Percentiles rank a stretch among this genome's conserved stretches.
Evolutionary conservation across 2,329 filamentous ascomycete species (phyloP).

Genomic region (Fusarium burgessii): DNA sequence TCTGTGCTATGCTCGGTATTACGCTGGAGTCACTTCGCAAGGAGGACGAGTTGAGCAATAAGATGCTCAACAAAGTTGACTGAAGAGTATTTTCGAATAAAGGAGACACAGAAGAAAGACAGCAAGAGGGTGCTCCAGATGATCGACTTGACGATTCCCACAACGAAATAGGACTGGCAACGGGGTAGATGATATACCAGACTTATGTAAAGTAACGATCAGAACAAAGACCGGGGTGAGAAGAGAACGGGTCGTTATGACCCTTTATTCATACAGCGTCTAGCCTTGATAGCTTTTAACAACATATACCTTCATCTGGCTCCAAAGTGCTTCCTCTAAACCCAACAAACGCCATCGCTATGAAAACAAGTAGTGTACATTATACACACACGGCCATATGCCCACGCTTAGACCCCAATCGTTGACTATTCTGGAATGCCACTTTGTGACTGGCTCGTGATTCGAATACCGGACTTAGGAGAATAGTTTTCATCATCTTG

Average conservation of each 20-base stretch:
- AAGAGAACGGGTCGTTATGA: conserved; percentile 41
- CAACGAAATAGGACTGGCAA: neutral
- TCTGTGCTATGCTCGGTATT: conserved; percentile 75
- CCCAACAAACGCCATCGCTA: conserved; percentile 59
- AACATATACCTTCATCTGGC: conserved; percentile 36
- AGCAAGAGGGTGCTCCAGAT: neutral
- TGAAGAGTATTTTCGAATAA: neutral
- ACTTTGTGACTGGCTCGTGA: neutral
- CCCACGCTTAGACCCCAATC: conserved; percentile 20
- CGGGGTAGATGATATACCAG: neutral
- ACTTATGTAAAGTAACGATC: neutral
- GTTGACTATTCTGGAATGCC: conserved; percentile 24
- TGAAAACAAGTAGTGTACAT: conserved; percentile 57
- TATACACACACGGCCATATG: conserved; percentile 43
- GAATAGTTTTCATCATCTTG: conserved; percentile 19
- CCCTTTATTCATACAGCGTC: conserved; percentile 45
- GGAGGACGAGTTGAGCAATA: conserved; percentile 33
- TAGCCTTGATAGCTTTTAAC: conserved; percentile 37
- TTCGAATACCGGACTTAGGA: conserved; percentile 5
- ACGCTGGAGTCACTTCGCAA: conserved; percentile 45
- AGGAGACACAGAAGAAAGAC: neutral
- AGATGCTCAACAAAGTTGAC: conserved; percentile 22
- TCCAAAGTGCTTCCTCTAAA: conserved; percentile 43
- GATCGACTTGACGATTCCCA: neutral
- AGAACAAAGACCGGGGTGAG: conserved; percentile 24